Evolutionary conservation across 345 rosid species (phyloP), one percentile per base, ranked within the genome.

Genomic region (Citrus sp.): DNA sequence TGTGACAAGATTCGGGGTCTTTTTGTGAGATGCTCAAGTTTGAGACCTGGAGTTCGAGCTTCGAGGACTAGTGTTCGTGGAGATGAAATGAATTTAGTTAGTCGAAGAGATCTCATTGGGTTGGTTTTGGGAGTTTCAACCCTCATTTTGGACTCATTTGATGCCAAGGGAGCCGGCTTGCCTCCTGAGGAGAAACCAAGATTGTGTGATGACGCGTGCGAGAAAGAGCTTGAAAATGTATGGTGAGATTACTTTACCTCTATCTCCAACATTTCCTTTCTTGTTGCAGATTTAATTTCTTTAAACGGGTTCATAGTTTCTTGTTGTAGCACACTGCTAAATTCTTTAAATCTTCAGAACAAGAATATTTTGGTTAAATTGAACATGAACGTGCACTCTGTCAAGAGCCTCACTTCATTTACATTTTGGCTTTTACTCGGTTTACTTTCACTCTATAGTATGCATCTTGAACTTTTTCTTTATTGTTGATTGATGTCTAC

Each of bases 151-250:
- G 83, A 74, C 73, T 80, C 87, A 1, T 64, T 76, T 70, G 81
- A 78, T 1, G 89, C 93, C 76, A 73, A 62, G 21, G 91, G 89
- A 82, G 99, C 95, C 1, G 94, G 98, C 54, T 86, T 94, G 75
- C 97, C 99, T n/a, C 98, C 95, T 0, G 99, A 92, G 80, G 84
- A 92, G 51, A 89, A 92, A 77, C 95, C 94, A 22, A 89, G 81
- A 77, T 85, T 92, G 7, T 96, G 99, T 63, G 97, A 96, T 75
- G 92, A 83, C 1, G 70, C 82, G 25, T 92, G 97, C 56, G 97
- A 86, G 87, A 96, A 90, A 85, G 97, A 90, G 93, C 98, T 96
- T 89, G 95, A 94, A 96, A 96, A 96, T 89, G 98, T 91, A 92
- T 88, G 98, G 98, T 92, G 98, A 91, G 97, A 88, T 88, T 86